These are phyloP conservation scores for Leccinum imitatum DNA, from an alignment of 768 basidiomycete species.

Conservation along the genomic window DNA sequence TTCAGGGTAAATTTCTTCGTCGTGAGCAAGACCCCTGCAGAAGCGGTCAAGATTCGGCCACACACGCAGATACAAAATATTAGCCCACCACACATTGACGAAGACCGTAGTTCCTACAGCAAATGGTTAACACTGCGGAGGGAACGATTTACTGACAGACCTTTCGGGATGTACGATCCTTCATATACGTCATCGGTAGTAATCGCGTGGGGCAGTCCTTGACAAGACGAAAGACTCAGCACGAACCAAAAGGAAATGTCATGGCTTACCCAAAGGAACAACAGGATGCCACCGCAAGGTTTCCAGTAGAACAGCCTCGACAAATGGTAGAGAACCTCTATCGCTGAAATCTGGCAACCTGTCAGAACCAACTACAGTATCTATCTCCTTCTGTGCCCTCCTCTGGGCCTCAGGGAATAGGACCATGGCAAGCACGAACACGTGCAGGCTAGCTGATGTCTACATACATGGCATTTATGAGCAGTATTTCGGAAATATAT, in stretches of 20 bases:
- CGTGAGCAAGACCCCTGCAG: conserved; percentile 39
- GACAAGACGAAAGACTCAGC: not conserved
- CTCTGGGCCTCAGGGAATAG: conserved; percentile 25
- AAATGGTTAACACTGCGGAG: not conserved
- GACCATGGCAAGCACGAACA: conserved; percentile 32
- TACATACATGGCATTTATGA: conserved; percentile 2
- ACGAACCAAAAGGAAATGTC: not conserved
- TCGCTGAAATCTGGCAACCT: conserved; percentile 26
- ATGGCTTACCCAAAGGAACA: conserved; percentile 21
- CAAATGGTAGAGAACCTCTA: conserved; percentile 23
- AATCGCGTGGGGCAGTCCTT: conserved; percentile 26
- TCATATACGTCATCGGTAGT: conserved; percentile 24
- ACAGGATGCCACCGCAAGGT: conserved; percentile 25
- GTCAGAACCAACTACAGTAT: conserved; percentile 19
- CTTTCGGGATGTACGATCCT: conserved; percentile 25
- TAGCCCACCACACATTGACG: conserved; percentile 24
- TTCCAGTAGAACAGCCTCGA: conserved; percentile 27
- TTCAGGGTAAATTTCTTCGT: conserved; percentile 37
- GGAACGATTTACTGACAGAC: conserved; percentile 7
- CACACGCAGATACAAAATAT: not conserved
- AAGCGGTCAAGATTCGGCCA: not conserved
- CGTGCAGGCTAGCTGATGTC: conserved; percentile 21
- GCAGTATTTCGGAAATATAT: not conserved
- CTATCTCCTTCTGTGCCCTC: conserved; percentile 27
- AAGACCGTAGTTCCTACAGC: conserved; percentile 19